These are phyloP conservation scores for Liriodendron chinense DNA, from an alignment of 164 flowering plant genomes.

Conservation along the genomic window DNA sequence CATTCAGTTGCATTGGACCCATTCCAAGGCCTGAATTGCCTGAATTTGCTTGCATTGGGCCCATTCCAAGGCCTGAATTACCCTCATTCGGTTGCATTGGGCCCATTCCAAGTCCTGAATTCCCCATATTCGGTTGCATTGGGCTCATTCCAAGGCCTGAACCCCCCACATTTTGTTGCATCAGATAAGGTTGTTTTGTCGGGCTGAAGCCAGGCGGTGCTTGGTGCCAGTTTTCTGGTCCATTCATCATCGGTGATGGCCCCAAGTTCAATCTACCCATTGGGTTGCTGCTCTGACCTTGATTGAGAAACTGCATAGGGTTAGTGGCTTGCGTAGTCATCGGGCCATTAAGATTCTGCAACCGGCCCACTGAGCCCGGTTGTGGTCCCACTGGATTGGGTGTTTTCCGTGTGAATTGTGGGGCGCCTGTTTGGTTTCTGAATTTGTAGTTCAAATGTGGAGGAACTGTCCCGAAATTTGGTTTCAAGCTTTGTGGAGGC, in stretches of 20 bases:
- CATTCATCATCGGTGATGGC: background rate
- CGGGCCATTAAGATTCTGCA: too few species aligned
- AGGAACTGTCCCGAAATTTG: background rate
- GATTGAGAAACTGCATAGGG: background rate
- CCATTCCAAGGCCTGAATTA: too few species aligned
- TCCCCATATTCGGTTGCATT: too few species aligned
- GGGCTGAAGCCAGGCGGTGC: background rate
- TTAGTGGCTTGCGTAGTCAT: background rate
- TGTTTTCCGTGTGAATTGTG: background rate
- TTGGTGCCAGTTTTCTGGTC: background rate
- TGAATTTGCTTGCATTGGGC: too few species aligned
- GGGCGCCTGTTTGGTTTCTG: background rate
- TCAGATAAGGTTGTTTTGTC: background rate
- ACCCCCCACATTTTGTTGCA: background rate
- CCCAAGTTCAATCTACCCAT: background rate
- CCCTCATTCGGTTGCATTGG: too few species aligned
- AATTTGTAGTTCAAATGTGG: too few species aligned
- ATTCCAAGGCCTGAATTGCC: too few species aligned
- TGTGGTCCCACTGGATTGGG: too few species aligned
- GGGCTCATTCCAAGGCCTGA: background rate
- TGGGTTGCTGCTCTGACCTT: background rate
- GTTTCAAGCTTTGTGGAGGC: background rate
- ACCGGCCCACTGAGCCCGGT: too few species aligned
- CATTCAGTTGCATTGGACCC: too few species aligned
- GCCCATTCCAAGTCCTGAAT: too few species aligned